Base-by-base conservation (phyloP, 495 filamentous ascomycete genomes). In the Aspergillus taichungensis region DNA sequence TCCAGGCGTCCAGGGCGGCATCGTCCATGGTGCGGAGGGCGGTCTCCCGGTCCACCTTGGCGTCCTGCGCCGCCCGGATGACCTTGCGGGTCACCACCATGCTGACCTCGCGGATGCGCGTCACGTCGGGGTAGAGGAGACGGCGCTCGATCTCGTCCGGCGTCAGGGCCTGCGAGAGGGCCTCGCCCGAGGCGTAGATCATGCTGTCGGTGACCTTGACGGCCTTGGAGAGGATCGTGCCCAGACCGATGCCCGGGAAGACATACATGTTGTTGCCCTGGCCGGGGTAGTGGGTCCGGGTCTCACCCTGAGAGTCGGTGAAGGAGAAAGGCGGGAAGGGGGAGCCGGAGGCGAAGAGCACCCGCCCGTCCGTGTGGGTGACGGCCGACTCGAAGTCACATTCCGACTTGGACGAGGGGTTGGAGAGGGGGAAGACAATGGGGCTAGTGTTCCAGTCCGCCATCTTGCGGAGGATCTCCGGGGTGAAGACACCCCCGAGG, bases 211-310 rank as follows among this genome's bases (percentile, higher is more conserved):
- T 96, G 50, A 98, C 79, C 54, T 80, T 81, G 58, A 84, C 83
- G 35, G 87, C 76, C 72, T 95, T 91, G 72, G 81, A 83, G 33
- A 98, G 82, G 57, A 98, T 95, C 48, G 91, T 87, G 46, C 89
- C 92, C 30, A 97, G 80, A 31, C 92, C 92, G 49, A 98, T 89
- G 57, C 92, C 92, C 3, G 92, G 92, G 80, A 98, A 98, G 38
- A 98, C 88, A 54, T 96, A 98, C 72, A 86, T 85, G 71, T 94
- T 94, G 75, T 84, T 85, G 38, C 76, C 92, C 72, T 98, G 92
- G 65, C 94, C 94, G 13, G 92, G 88, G 62, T 84, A 80, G 69
- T 90, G 82, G 37, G 75, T 75, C 54, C 83, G 75, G 43, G 84
- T 79, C 29, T 76, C 71, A 35, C 77, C 79, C 38, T 78, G 74